Evolutionary conservation across 106 monocot species (phyloP), one percentile per base, ranked within the genome.

Genomic region (Dioscorea zingiberensis): DNA sequence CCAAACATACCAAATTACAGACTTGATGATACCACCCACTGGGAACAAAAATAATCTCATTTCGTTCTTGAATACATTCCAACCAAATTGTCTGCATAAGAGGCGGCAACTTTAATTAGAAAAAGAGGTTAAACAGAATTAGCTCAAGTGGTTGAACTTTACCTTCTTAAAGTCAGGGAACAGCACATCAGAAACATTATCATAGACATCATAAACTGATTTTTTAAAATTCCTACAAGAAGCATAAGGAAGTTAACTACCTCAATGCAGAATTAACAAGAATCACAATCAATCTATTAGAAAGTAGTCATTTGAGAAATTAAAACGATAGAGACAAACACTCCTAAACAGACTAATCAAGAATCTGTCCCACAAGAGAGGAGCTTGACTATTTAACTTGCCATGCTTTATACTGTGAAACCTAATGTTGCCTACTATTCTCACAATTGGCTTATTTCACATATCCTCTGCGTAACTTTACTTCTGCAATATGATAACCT

Each of bases 21-120:
- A 98, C 97, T 76, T 98, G 92, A 82, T 98, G 97, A 62, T 89
- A 93, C 97, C 97, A 98, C 66, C 92, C 97, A 72, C 92, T 98
- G 23, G 97, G 97, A n/a, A 93, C 92, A 84, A 98, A 98, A 58
- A 98, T 89, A 23, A 92, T 72, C 54, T 92, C 97, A 69, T 84
- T 81, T 19, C 49, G 74, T 77, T 93, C 92, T 71, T 98, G 97
- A 75, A 69, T 80, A 29, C 97, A 98, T 53, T 93, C 86, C 66
- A 64, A 71, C 97, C 97, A 98, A 59, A 84, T 58, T 71, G 97
- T 69, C 97, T 93, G 82, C 53, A 77, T 69, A 86, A 72, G 29
- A 74, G 69, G 25, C 51, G 28, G 1, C 47, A 68, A 44, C 19
- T 60, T 3, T 22, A 13, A 7, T 55, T 48, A 55, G 47, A 30